phyloP scores from a whole-genome alignment of 352 stramenopile species.

The Hyaloperonospora brassicae region DNA sequence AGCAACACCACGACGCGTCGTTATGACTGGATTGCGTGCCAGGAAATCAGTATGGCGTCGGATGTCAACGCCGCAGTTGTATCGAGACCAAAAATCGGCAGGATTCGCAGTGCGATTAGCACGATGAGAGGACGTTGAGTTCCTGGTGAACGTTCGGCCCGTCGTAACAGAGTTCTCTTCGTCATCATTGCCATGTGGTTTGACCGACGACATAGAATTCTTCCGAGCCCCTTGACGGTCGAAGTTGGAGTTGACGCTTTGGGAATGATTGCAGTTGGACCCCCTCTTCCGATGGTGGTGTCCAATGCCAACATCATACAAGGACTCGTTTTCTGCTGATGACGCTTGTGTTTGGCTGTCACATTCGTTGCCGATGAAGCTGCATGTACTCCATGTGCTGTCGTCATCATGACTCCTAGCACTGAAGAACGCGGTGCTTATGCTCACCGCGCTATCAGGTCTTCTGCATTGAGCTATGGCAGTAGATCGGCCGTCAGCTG shows the following conservation, averaged over 20 bases:
- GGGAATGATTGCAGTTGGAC: conserved; percentile 1
- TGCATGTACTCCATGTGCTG: conserved; percentile 5
- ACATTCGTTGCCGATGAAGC: background rate
- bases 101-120: conserved; percentile 1
- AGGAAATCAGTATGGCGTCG: conserved; percentile 17
- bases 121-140: background rate
- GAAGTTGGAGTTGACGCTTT: conserved; percentile 5
- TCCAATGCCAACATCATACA: background rate
- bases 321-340: background rate
- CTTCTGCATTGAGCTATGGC: conserved; percentile 11
- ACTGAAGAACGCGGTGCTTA: conserved; percentile 17
- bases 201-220: conserved; percentile 1
- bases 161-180: no score
- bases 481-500: conserved; percentile 2
- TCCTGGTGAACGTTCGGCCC: conserved; percentile 1
- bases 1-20: conserved; percentile 3
- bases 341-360: background rate
- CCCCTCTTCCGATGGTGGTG: conserved; percentile 19
- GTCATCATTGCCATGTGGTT: background rate
- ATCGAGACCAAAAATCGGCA: conserved; percentile 12
- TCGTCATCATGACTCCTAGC: conserved; percentile 11
- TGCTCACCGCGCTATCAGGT: conserved; percentile 13
- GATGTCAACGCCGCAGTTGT: conserved; percentile 15
- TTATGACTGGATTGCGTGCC: conserved; percentile 16
- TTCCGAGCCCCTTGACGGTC: conserved; percentile 7